Conservation (phyloP, 2,329 filamentous ascomycete genomes). For the Sporothrix protearum region DNA sequence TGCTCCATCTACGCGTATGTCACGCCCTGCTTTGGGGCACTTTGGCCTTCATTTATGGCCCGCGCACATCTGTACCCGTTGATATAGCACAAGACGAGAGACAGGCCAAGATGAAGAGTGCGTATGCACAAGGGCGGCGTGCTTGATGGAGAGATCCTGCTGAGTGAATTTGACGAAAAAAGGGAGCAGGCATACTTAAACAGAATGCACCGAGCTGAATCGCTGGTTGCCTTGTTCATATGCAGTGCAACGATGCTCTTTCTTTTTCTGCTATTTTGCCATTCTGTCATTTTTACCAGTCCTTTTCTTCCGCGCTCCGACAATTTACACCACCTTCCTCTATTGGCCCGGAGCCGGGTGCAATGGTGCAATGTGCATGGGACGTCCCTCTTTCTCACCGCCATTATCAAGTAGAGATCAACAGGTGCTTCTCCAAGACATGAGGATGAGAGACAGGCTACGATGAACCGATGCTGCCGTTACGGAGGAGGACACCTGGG, state of each 20-base stretch:
- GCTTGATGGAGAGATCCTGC: not conserved
- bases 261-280: not conserved
- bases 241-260: not conserved
- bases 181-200: not conserved
- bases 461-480: not conserved
- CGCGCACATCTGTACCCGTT: not conserved
- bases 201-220: not conserved
- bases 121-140: not conserved
- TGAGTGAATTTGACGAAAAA: not conserved
- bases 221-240: not conserved
- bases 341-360: not conserved
- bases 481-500: too few relatives aligned
- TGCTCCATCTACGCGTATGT: not conserved
- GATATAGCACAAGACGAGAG: not conserved
- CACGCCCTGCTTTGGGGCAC: not conserved
- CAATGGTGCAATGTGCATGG: not conserved
- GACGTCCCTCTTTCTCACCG: slow-evolving; percentile 3
- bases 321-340: slow-evolving; percentile 5
- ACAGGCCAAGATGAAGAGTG: not conserved
- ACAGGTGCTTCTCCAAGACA: not conserved
- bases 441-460: not conserved
- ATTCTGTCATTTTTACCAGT: too few relatives aligned
- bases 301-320: not conserved
- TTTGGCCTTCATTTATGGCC: not conserved
- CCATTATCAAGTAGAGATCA: not conserved